Evolutionary conservation across 495 filamentous ascomycete genomes (phyloP), one percentile per base, ranked within the genome.

Genomic region (Hypoxylon crocopeplum): DNA sequence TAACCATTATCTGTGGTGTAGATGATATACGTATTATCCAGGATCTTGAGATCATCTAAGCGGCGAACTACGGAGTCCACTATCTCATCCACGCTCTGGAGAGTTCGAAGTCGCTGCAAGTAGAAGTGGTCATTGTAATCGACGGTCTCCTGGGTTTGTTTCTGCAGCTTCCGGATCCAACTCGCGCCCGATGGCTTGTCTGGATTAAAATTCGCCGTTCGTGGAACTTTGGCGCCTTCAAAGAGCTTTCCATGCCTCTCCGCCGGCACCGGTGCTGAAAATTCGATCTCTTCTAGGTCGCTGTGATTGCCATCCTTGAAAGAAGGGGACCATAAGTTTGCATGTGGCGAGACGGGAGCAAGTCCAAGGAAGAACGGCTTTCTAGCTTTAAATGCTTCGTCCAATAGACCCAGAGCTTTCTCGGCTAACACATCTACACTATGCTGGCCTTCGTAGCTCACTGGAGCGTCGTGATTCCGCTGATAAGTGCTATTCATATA

Each of bases 1-100:
- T 86, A 91, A 0, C 88, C 88, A 58, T 92, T 91, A 59, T 91
- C 88, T 0, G 83, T 86, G 1, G 86, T 86, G 66, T 87, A 90
- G 44, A 92, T 77, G 38, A 92, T 79, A 53, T 85, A 90, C 0
- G 88, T 91, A 56, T 88, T 83, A 8, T 89, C 84, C 6, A 89
- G 68, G 24, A 87, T 58, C 12, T 70, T 77, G 19, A 78, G 69
- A 1, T 73, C 63, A 11, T 82, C 78, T 0, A 92, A 69, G 0
- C 79, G 77, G 0, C 61, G 52, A 1, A 90, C 67, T 1, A 90
- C 55, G 0, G 68, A 69, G 15, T 86, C 84, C 0, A 92, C 83
- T 12, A 90, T 72, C 71, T 91, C 88, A 54, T 92, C 88, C 1
- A 91, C 87, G 5, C 78, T 77, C 62, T 89, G 86, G 38, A 91